Evolutionary conservation across 345 rosid species (phyloP).

Genomic region (Mangifera indica): DNA sequence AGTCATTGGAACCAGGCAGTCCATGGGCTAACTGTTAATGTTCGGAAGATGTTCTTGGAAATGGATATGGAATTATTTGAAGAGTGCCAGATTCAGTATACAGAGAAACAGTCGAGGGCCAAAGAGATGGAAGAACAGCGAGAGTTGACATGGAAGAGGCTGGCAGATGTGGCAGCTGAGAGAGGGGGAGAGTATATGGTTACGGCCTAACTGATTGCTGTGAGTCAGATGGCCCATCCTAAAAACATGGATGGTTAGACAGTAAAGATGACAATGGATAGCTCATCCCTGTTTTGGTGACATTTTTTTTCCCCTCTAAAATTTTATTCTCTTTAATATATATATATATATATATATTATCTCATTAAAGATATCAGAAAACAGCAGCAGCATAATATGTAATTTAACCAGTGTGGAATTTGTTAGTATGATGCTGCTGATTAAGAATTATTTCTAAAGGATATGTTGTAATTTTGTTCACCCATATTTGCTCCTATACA

Average conservation of each 20-base stretch:
- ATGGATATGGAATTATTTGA: constrained; percentile 81
- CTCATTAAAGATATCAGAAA: constrained; percentile 30
- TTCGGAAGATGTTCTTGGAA: constrained; percentile 80
- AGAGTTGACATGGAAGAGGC: constrained; percentile 69
- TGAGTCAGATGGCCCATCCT: constrained; percentile 11
- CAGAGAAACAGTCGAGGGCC: constrained; percentile 62
- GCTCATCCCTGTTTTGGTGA: constrained; percentile 33
- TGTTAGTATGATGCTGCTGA: constrained; percentile 38
- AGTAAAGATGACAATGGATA: constrained; percentile 4
- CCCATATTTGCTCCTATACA: constrained; percentile 7
- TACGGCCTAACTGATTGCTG: constrained; percentile 34
- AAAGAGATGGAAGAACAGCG: constrained; percentile 70
- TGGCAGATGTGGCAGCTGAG: constrained; percentile 59
- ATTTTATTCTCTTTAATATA: not conserved
- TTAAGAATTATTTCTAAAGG: constrained; percentile 35
- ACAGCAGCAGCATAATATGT: constrained; percentile 31
- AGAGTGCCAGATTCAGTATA: constrained; percentile 59
- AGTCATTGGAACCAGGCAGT: constrained; percentile 90
- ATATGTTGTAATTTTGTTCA: constrained; percentile 9
- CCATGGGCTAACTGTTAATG: constrained; percentile 71
- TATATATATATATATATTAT: constrained; percentile 15
- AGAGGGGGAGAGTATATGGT: constrained; percentile 55
- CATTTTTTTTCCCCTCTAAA: constrained; percentile 18
- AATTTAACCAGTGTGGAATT: constrained; percentile 37
- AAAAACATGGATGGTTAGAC: constrained; percentile 8